Evolutionary conservation across 2,329 filamentous ascomycete genomes (phyloP), one percentile per base, ranked within the genome.

Genomic region (Allantophomopsis lycopodina): DNA sequence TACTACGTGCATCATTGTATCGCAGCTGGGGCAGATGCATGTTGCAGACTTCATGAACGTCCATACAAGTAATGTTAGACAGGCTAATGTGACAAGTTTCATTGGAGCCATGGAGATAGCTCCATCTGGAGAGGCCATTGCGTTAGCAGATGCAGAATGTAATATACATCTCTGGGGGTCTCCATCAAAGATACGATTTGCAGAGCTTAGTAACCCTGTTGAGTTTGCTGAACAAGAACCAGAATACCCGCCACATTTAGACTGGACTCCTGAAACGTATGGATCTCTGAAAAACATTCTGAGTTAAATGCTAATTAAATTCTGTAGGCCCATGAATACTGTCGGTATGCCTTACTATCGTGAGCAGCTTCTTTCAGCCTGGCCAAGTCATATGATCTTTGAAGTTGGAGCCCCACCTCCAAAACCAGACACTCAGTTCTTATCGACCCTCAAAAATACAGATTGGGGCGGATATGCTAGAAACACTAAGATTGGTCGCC

Each of bases 311-410:
- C 43, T 50, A 38, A 47, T 35, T 32, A n/a, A 16, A 7, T 35
- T 15, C 14, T 7, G 16, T 18, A 84, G 79, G 5, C 87, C 91
- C 0, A 57, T 98, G 33, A 96, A 80, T 59, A 74, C 78, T 28
- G 68, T 96, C 38, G 93, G 91, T 10, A 81, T 98, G 72, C 89
- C 91, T 1, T 93, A 88, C 57, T 98, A 98, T 58, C 76, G 88
- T 45, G 89, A 96, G 45, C 69, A 73, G 12, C 69, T 98, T 10
- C 69, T 94, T 31, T 98, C 91, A 2, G 80, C 84, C 31, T 95
- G 89, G 86, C 87, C 91, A 32, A 79, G 76, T 43, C 83, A 89
- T 53, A 68, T 88, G 50, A 60, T 91, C 2, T 89, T 82, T 42
- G 87, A 95, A 55, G 73, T 94, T 32, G 89, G 89, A 30, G 85